Base-by-base conservation (phyloP, 2,329 filamentous ascomycete genomes). In the Dothistroma septosporum region DNA sequence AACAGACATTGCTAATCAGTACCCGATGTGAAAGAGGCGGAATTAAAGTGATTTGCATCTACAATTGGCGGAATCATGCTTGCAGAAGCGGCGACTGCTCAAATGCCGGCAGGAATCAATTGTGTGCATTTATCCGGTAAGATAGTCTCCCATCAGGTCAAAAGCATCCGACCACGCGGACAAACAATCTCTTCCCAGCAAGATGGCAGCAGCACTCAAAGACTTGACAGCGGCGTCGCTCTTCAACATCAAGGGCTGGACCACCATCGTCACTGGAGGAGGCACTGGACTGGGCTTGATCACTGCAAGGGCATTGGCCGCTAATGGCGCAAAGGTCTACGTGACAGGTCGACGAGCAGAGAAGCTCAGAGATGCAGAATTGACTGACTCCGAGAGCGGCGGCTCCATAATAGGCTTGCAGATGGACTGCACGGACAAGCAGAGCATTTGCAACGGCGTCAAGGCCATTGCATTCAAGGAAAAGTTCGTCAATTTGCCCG, bases 301-400 rank as follows among this genome's bases (percentile, higher is more conserved):
- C 71, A 79, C 78, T 19, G 75, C 79, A 5, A 75, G 79, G 60
- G 75, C 78, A 4, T 70, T 82, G 16, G 77, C 75, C 2, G 75
- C 76, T 28, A 81, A 81, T 60, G 80, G 80, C n/a, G 77, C 76
- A 21, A 76, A 74, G 31, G 79, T 81, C 24, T 80, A 80, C 66
- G 76, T 81, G 49, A 78, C 78, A 2, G 79, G 79, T 7, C 76
- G 79, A 11, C 75, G 79, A 24, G 67, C 73, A 33, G 78, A 81
- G 19, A 76, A 77, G 50, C 73, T 82, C 37, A 74, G 80, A 56
- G 76, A 67, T 31, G 75, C 74, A 19, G 70, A 76, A 53, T 68
- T 66, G 50, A 73, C 62, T 14, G 73, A 81, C 59, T 92, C 90
- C 82, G 84, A 82, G 63, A 80, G 81, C 60, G 79, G 83, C 14